Percentiles rank a stretch among this genome's conserved stretches.
Conservation (phyloP, 1,139 yeast species). For the Candida sojae region DNA sequence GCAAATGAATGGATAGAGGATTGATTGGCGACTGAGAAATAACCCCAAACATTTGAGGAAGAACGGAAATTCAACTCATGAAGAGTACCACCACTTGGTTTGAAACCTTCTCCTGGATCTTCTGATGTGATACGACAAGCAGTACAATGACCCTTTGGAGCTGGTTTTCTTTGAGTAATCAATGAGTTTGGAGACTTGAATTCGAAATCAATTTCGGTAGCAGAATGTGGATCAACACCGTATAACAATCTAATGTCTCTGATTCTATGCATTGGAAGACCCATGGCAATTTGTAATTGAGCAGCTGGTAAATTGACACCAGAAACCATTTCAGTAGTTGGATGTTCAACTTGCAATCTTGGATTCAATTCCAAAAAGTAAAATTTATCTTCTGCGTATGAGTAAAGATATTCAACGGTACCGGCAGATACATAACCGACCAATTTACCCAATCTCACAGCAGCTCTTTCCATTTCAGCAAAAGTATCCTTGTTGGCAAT, state of each 20-base stretch:
- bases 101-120: constrained; percentile 99
- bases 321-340: constrained; percentile 98
- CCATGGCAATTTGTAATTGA: constrained; percentile 98
- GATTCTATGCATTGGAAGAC: constrained; percentile 94
- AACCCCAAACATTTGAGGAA: constrained; percentile 98
- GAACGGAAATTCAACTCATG: constrained; percentile 97
- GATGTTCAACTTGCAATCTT: constrained; percentile 98
- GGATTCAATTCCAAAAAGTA: constrained; percentile 96
- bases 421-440: constrained; percentile 99
- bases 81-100: constrained; percentile 95
- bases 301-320: constrained; percentile 98
- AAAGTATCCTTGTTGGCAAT: constrained; percentile 87
- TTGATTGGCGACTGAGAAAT: constrained; percentile 93
- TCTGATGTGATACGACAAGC: constrained; percentile 99
- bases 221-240: constrained; percentile 94
- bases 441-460: constrained; percentile 91
- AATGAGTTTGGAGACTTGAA: constrained; percentile 73
- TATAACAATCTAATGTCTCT: constrained; percentile 88
- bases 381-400: constrained; percentile 91
- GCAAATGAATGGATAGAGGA: constrained; percentile 97
- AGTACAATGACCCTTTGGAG: constrained; percentile 97
- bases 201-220: constrained; percentile 88
- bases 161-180: constrained; percentile 84
- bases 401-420: constrained; percentile 95
- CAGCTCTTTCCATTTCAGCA: constrained; percentile 91